Evolutionary conservation across 345 rosid genomes (phyloP), one percentile per base, ranked within the genome.

Genomic region (Linum usitatissimum): DNA sequence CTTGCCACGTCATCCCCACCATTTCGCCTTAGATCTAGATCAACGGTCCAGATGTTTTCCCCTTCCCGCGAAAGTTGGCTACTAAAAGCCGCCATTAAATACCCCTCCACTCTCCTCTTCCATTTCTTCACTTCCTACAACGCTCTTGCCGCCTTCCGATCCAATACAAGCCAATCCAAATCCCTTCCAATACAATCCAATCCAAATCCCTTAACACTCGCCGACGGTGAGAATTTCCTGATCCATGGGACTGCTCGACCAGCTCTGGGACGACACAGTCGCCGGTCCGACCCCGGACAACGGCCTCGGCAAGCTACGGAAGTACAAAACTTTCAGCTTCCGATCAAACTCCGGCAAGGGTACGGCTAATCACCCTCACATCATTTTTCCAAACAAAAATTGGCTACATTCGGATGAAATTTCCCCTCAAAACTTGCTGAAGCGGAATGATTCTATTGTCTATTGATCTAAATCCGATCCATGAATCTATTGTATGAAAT

Each of bases 201-300:
- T 0, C 28, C 28, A 23, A 23, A 23, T 61, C 9, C 31, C 9
- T 20, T 61, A n/a, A n/a, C 1, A 0, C 48, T 49, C 57, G 49
- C 6, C 38, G 38, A 34, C 38, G 38, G 38, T 34, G 8, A 34
- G 8, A 5, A 18, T 20, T 13, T 10, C 14, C 30, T 10, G 30
- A 28, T 28, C 70, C 30, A 92, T 93, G 99, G 77, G 99, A 39
- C 77, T 93, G 9, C 90, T 90, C 20, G 96, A 93, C 62, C 92
- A 93, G 68, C 78, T 93, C 17, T 93, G 99, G 99, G 99, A 93
- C 66, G 99, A 93, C 68, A 90, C 96, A 68, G 91, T 90, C 63
- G 99, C 99, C 64, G 99, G 99, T 23, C 97, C 99, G 1, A 78
- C 68, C 57, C 99, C 99, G 6, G 97, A 93, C 18, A 80, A 67